Evolutionary conservation across 345 rosid species (phyloP), one percentile per base, ranked within the genome.

Genomic region (Rhodamnia rubescens): DNA sequence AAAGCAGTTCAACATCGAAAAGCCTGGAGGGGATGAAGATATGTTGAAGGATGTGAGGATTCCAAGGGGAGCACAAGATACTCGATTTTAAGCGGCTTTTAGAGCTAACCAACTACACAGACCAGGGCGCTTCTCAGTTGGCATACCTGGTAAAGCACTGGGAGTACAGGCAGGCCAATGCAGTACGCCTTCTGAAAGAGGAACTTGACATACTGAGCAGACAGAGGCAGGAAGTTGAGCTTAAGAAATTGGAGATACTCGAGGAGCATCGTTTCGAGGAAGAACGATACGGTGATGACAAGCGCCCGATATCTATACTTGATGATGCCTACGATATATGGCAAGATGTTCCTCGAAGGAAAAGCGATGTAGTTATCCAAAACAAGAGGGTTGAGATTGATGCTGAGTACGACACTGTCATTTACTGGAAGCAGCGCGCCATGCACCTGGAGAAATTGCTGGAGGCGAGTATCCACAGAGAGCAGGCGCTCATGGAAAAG

Each of bases 181-280:
- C 94, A 1, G 95, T 90, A 8, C 92, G 98, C 20, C 94, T 97
- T 26, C 92, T 95, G 2, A 91, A 89, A 64, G 99, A 97, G 92
- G 99, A 95, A 90, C 93, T 97, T 20, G 94, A 93, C 89, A 95
- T 85, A 85, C 92, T 97, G 8, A 93, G 87, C 88, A 91, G 92
- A 61, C 98, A 97, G 81, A 94, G 92, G 91, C 91, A 94, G 87
- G 97, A 97, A 86, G 94, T 93, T 13, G 98, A 95, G 90, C 96
- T 93, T 9, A 95, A 94, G 90, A 92, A 95, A 85, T 88, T 95
- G 59, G 95, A 95, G 94, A 97, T 97, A 81, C 89, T 95, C 74
- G 99, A 97, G 89, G 93, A 93, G 88, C 94, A 95, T 83, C 92
- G 93, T 59, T 97, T 97, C n/a, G 98, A 95, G 88, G 96, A 86